A percentile compares a stretch with the other conserved stretches of the same genome.
Evolutionary conservation across 106 monocot species (phyloP).

Genomic region (Allium cepa): DNA sequence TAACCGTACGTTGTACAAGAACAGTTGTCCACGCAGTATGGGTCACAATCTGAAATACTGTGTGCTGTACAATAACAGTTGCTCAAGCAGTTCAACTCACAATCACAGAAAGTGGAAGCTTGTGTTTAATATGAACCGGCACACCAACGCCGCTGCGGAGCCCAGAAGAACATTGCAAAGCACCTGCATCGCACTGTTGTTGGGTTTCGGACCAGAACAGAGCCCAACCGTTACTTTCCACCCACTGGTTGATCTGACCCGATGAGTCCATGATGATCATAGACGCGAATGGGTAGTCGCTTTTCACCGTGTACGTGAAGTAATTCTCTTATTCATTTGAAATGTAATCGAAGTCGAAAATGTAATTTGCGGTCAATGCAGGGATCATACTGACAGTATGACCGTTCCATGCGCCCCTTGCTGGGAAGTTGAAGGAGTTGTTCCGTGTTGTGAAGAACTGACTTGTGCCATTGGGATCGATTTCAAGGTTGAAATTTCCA

Average conservation of each 20-base stretch:
- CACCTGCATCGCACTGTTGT: conserved; percentile 27
- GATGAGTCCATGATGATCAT: conserved; percentile 15
- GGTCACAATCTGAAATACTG: conserved; percentile 1
- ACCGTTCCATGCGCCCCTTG: conserved; percentile 30
- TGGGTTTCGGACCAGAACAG: conserved; percentile 13
- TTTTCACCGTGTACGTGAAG: conserved; percentile 31
- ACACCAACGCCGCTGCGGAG: conserved; percentile 14
- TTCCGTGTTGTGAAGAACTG: too few species aligned
- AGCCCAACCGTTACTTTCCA: conserved; percentile 14
- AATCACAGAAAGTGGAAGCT: too few species aligned
- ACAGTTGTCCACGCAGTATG: conserved; percentile 11
- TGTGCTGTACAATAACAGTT: conserved; percentile 30
- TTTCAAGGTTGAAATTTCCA: too few species aligned
- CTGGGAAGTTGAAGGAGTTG: too few species aligned
- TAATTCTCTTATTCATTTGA: conserved; percentile 17
- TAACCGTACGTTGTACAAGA: conserved; percentile 27
- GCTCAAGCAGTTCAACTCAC: too few species aligned
- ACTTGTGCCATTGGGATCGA: too few species aligned
- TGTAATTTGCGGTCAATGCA: conserved; percentile 11
- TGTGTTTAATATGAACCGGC: too few species aligned
- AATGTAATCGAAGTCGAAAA: conserved; percentile 11
- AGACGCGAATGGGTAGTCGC: neutral
- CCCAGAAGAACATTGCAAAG: conserved; percentile 39
- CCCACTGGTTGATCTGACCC: conserved; percentile 44
- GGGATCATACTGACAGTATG: conserved; percentile 9